Base-by-base conservation (phyloP, 1,284 basidiomycete species). In the Xanthoconium separans region DNA sequence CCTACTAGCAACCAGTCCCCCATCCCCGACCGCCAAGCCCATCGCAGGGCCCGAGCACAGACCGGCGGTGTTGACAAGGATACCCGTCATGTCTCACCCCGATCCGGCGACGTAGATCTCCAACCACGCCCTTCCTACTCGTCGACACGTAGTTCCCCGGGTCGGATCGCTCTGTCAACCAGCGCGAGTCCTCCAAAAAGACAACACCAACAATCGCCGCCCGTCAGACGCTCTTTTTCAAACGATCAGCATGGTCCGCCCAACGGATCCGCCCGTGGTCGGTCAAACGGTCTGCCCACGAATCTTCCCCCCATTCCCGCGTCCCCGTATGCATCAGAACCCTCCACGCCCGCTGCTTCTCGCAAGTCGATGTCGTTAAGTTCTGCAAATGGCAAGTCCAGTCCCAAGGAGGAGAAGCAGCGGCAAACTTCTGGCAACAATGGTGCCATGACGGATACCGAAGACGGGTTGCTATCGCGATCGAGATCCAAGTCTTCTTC, bases 401-500 rank as follows among this genome's bases (percentile, higher is more conserved):
- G 44, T 13, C 45, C 61, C 48, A 70, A 61, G 55, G 65, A 59
- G 12, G 68, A 68, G 54, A 70, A 63, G 33, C 68, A 42, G 31
- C 56, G 55, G 31, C 42, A 29, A 16, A 56, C 55, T n/a, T 13
- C 42, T 18, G 42, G 31, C 33, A 55, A 44, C 51, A 68, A 64
- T 27, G 56, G 56, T 44, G 53, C 60, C 27, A 51, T 55, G 51
- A 65, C 66, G 11, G 69, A 71, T 51, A 57, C 49, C 33, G 68
- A 71, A 48, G 66, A 70, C 41, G 61, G 47, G 42, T 59, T 60
- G 44, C 50, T 53, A 55, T 71, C 68, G 36, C 59, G 71, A 62
- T 73, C 68, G 51, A 61, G 70, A 58, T 61, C 71, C 48, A 84
- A 81, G 65, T 77, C 78, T 33, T 77, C 78, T 12, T 73, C 79